phyloP scores from a whole-genome alignment of 495 filamentous ascomycete species.

The Terfezia boudieri region DNA sequence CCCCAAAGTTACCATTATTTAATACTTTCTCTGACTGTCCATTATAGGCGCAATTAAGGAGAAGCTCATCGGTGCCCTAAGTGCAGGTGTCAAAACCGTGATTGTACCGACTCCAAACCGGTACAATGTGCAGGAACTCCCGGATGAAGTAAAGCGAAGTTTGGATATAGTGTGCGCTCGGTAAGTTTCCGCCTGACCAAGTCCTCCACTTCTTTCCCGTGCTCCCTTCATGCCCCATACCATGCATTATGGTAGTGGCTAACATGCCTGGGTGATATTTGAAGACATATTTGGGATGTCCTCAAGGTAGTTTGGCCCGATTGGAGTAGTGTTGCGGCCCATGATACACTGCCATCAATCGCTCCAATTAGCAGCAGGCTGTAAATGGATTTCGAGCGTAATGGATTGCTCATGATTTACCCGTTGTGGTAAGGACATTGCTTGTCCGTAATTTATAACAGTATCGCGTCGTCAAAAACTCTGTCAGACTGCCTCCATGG shows the following conservation, averaged over 20 bases:
- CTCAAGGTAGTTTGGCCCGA: conserved; percentile 69
- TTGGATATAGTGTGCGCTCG: conserved; percentile 72
- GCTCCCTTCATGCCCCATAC: too few species aligned
- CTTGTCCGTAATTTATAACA: too few species aligned
- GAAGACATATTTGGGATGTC: conserved; percentile 72
- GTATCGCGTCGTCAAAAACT: too few species aligned
- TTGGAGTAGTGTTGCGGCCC: not conserved
- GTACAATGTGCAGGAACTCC: conserved; percentile 84
- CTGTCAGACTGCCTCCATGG: too few species aligned
- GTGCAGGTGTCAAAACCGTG: conserved; percentile 87
- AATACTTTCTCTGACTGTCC: not conserved
- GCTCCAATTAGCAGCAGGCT: not conserved
- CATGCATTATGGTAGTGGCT: conserved; percentile 1
- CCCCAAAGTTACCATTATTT: not conserved
- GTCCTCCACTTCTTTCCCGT: conserved; percentile 2
- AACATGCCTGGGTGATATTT: conserved; percentile 5
- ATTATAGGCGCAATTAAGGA: conserved; percentile 88
- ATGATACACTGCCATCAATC: not conserved
- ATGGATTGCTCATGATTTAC: too few species aligned
- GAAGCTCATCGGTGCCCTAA: conserved; percentile 84
- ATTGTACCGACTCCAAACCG: conserved; percentile 70
- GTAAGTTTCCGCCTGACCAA: conserved; percentile 28
- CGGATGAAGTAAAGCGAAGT: conserved; percentile 69
- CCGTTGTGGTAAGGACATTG: too few species aligned
- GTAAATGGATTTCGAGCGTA: too few species aligned